Evolutionary conservation across 148 eudicot species (phyloP), one percentile per base, ranked within the genome.

Genomic region (Gaultheria prostrata): DNA sequence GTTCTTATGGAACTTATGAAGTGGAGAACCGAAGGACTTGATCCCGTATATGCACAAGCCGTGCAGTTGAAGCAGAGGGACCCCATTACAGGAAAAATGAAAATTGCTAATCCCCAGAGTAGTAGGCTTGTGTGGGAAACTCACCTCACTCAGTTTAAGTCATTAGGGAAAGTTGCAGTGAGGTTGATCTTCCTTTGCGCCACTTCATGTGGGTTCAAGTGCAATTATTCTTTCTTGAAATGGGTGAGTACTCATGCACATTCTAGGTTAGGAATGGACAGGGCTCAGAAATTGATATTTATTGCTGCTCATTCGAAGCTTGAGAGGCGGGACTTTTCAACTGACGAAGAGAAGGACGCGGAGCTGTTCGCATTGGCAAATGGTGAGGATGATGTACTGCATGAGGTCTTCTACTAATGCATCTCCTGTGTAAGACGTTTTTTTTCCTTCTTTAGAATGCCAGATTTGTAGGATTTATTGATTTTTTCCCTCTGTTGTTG

Each of bases 101-200:
- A 83, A 82, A 87, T 91, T 78, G 95, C 94, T 20, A 94, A 93
- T 81, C 98, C 98, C 7, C 98, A 92, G 51, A 94, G 97, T 21
- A 94, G 99, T 85, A 92, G 98, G 88, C 95, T 97, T 74, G 98
- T 97, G 33, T 97, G 99, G 99, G 99, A 97, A 80, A 94, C 98
- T 20, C 84, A 97, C 87, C 87, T 97, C 11, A 95, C 93, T 0
- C 97, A 97, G 81, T 94, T 93, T 76, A 92, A 92, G 89, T 87
- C 94, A 3, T 83, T 97, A 3, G 98, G 94, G 78, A 97, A 94
- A 84, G 97, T 97, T 14, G 99, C 98, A 50, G 90, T 92, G 71
- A 86, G 95, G 88, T 84, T 97, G 2, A 97, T 97, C 69, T 96
- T 93, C 72, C 98, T 97, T 26, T 95, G 90, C 69, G 98, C 99